Conservation (phyloP, 176 grass and related monocot genomes). For the Melocanna baccifera region DNA sequence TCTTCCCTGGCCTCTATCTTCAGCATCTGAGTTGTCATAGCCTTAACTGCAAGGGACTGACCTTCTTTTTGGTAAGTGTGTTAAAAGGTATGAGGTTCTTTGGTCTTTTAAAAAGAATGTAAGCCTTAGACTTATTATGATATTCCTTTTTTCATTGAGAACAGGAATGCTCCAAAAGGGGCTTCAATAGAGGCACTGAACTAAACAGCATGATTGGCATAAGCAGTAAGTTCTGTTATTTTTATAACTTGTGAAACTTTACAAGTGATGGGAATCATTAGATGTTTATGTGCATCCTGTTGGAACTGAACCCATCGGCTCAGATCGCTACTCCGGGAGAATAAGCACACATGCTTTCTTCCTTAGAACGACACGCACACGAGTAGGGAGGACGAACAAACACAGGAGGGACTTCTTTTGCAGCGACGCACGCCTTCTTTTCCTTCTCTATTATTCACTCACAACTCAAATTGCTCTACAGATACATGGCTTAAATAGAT, state of each 20-base stretch:
- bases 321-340: too few species aligned
- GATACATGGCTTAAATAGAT: too few species aligned
- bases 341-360: too few species aligned
- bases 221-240: neutral
- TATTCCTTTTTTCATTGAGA: neutral
- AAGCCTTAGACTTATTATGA: neutral
- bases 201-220: neutral
- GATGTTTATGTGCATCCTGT: neutral
- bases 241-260: neutral
- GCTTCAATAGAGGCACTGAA: neutral
- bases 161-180: neutral
- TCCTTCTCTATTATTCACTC: too few species aligned
- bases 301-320: too few species aligned
- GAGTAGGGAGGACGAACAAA: too few species aligned
- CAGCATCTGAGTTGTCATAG: constrained; percentile 33
- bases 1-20: constrained; percentile 26
- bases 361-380: too few species aligned
- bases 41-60: constrained; percentile 27
- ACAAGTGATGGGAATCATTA: neutral
- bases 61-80: constrained; percentile 98
- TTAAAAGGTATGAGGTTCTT: constrained; percentile 99
- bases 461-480: too few species aligned
- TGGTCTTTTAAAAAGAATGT: constrained; percentile 26
- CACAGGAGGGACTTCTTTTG: too few species aligned
- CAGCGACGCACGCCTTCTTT: too few species aligned